Evolutionary conservation across 73 alveolate species (phyloP).

Genomic region (Paramecium octaurelia): DNA sequence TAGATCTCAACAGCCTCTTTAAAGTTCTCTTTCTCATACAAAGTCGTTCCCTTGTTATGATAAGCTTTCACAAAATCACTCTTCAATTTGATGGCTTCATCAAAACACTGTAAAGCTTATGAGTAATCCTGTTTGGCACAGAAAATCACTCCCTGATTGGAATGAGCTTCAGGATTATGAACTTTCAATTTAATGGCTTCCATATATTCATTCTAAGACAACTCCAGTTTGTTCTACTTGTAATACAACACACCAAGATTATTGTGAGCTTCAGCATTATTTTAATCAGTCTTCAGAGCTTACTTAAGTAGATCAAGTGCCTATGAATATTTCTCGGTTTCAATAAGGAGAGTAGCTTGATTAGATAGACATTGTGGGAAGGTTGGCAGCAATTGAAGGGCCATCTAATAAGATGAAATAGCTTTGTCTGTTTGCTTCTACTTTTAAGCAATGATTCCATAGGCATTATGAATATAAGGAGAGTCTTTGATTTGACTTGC

Average conservation of each 20-base stretch:
- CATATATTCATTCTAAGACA: neutral
- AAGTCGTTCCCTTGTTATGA: slow-evolving; percentile 50
- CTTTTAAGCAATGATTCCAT: slow-evolving; percentile 21
- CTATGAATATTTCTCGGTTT: neutral
- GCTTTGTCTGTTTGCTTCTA: neutral
- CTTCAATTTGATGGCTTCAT: slow-evolving; percentile 53
- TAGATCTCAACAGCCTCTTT: slow-evolving; percentile 31
- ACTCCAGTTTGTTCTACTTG: slow-evolving; percentile 7
- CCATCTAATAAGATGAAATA: neutral
- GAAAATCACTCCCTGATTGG: slow-evolving; percentile 34
- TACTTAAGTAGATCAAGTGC: neutral
- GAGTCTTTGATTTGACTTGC: neutral
- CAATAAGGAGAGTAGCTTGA: slow-evolving; percentile 34
- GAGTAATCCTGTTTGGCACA: neutral
- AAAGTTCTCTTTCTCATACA: slow-evolving; percentile 3
- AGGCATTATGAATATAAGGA: slow-evolving; percentile 20
- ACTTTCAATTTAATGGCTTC: slow-evolving; percentile 32
- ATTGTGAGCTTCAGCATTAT: slow-evolving; percentile 40
- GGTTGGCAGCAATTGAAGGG: neutral
- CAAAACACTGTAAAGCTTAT: slow-evolving; percentile 38
- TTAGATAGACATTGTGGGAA: slow-evolving; percentile 13
- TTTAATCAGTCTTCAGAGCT: neutral
- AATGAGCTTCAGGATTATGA: slow-evolving; percentile 40
- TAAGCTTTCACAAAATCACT: slow-evolving; percentile 46
- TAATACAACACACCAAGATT: slow-evolving; percentile 31